A percentile compares a stretch with the other conserved stretches of the same genome.
Conservation (phyloP, 768 basidiomycete genomes). For the Mycena kentingensis region DNA sequence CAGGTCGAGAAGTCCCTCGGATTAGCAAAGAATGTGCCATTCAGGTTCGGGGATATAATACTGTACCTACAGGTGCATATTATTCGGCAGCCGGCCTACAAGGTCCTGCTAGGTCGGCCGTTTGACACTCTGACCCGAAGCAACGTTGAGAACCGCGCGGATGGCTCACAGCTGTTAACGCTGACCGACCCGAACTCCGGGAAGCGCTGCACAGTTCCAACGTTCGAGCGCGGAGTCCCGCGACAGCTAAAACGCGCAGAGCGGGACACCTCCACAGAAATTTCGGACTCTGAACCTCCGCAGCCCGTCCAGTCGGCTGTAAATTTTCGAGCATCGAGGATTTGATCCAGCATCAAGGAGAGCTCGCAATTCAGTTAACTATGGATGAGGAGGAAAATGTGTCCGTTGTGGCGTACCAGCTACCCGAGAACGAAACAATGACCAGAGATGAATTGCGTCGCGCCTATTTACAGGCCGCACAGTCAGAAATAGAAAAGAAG, state of each 20-base stretch:
- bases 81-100: slow-evolving; percentile 26
- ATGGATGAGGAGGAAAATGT: neutral
- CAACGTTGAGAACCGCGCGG: slow-evolving; percentile 7
- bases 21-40: slow-evolving; percentile 29
- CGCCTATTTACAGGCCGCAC: no score
- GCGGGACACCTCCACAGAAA: no score
- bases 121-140: slow-evolving; percentile 30
- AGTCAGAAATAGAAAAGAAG: no score
- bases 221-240: slow-evolving; percentile 7
- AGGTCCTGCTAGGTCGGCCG: slow-evolving; percentile 31
- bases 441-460: no score
- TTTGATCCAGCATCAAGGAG: neutral
- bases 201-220: slow-evolving; percentile 1
- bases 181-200: slow-evolving; percentile 29
- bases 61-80: slow-evolving; percentile 33
- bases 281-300: no score
- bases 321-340: slow-evolving; percentile 3
- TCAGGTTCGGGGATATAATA: slow-evolving; percentile 23
- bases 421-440: no score
- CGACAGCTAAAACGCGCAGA: no score
- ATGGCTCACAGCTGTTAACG: slow-evolving; percentile 26
- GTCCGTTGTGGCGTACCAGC: neutral
- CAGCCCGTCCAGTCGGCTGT: neutral
- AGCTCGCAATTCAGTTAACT: slow-evolving; percentile 1
- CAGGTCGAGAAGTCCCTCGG: slow-evolving; percentile 26